phyloP scores from a whole-genome alignment of 2,329 filamentous ascomycete species.

The Teratosphaeria viscida region DNA sequence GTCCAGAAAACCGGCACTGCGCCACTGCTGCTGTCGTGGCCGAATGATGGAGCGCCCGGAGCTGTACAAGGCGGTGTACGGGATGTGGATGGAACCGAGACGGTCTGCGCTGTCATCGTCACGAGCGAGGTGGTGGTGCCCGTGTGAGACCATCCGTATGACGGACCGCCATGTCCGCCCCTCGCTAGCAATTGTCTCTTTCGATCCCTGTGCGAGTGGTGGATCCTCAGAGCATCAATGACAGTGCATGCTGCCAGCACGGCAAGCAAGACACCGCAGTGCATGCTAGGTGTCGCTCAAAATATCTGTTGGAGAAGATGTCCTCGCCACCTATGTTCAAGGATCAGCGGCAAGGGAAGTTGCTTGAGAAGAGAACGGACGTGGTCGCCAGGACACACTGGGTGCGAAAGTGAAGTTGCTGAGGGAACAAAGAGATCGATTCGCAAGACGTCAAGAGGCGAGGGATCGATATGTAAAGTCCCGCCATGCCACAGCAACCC shows the following conservation, averaged over 20 bases:
- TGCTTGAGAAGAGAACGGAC: constrained; percentile 4
- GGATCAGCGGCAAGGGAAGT: not conserved
- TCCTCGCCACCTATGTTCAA: not conserved
- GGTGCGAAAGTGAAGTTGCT: not conserved
- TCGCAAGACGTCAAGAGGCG: not conserved
- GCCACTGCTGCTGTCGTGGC: not conserved
- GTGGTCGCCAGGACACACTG: constrained; percentile 8
- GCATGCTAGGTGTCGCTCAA: not conserved
- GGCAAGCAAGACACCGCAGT: not conserved
- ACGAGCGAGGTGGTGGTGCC: not conserved
- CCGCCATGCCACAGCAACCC: not conserved
- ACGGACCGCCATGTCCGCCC: not conserved
- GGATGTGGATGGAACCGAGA: not conserved
- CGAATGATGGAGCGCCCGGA: not conserved
- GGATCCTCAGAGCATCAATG: not conserved
- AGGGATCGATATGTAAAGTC: not conserved
- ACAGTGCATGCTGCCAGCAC: not conserved
- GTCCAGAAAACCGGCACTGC: not conserved
- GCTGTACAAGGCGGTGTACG: not conserved
- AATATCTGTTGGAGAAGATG: not conserved
- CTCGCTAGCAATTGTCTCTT: not conserved
- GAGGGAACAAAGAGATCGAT: not conserved
- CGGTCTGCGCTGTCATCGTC: not conserved
- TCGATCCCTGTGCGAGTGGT: not conserved
- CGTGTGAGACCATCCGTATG: not conserved